Conservation (phyloP, 2,329 filamentous ascomycete species). For the Penicillium aurantiogriseum region DNA sequence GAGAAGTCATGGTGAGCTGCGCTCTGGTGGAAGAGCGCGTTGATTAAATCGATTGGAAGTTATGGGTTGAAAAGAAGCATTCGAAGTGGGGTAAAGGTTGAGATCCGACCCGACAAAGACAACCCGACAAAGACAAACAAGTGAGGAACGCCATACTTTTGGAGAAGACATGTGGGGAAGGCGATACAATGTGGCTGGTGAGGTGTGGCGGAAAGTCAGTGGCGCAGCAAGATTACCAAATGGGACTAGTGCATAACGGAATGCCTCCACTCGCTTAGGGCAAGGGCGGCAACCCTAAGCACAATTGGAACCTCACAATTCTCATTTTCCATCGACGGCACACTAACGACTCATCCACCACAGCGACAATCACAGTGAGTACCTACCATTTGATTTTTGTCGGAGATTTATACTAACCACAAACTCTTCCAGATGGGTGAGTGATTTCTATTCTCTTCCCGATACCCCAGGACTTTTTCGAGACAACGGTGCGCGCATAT, state of each 20-base stretch:
- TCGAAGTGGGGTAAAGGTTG: slow-evolving; percentile 2
- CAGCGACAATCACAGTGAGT: slow-evolving; percentile 55
- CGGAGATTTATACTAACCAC: slow-evolving; percentile 29
- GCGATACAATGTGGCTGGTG: slow-evolving; percentile 12
- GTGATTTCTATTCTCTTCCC: slow-evolving; percentile 38
- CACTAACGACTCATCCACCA: slow-evolving; percentile 45
- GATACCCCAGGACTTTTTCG: slow-evolving; percentile 27
- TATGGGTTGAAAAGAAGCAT: not conserved
- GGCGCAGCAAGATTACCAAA: slow-evolving; percentile 11
- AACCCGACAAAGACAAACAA: not conserved
- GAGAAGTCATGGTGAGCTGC: slow-evolving; percentile 60
- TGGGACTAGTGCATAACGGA: slow-evolving; percentile 29
- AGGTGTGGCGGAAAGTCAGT: not conserved
- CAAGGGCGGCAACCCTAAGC: slow-evolving; percentile 47
- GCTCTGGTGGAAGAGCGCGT: not conserved
- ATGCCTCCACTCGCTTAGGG: slow-evolving; percentile 40
- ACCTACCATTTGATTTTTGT: slow-evolving; percentile 17
- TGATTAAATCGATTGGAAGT: not conserved
- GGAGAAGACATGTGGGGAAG: slow-evolving; percentile 14
- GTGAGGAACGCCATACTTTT: slow-evolving; percentile 6
- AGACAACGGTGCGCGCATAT: slow-evolving; percentile 34
- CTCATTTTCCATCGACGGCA: slow-evolving; percentile 38
- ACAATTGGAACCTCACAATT: slow-evolving; percentile 43
- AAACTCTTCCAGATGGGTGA: slow-evolving; percentile 59
- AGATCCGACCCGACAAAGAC: not conserved